Base-by-base conservation (phyloP, 805 yeast genomes). In the Tetrapisispora fleetii region DNA sequence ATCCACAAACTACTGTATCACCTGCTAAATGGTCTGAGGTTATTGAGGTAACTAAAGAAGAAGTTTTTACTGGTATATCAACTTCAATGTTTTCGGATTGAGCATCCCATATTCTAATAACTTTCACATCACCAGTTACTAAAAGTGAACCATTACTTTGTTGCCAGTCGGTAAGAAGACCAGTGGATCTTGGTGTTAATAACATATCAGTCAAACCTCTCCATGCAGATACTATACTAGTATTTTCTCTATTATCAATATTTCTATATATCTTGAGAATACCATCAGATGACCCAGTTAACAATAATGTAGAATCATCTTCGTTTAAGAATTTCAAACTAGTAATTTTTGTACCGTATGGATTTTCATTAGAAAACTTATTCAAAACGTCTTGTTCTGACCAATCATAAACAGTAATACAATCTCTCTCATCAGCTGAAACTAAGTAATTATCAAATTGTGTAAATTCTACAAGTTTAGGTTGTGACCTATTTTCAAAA, bases 1-100 rank as follows among this genome's bases (percentile, higher is more conserved):
- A 93, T 0, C 99, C 99, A 9, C 95, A 90, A 38, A 87, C 81
- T 56, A 93, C 80, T 1, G 88, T 74, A 57, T 91, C 83, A 17
- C 99, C 98, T 0, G 96, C 87, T 10, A 93, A 91, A 61, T 91
- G 97, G 62, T 93, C 99, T 0, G 97, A 88, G 0, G 98, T 90
- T 46, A 93, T 69, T 0, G 95, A 76, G 0, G 96, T 85, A 45
- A 93, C 83, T n/a, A 91, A 80, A 18, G 91, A 81, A 0, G 95
- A 80, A 0, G 96, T 86, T 49, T 96, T 75, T 0, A 95, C 95
- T 0, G 98, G 96, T 45, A 93, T 83, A 58, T 89, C 96, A 17
- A 79, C 78, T 43, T 86, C 74, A 60, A 96, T 84, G 46, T 84
- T 73, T 60, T 93, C 99, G 35, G 96, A 73, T 13, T 96, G 93